These are phyloP conservation scores for Ogataea ganodermae DNA, from an alignment of 805 yeast species.

Conservation along the genomic window DNA sequence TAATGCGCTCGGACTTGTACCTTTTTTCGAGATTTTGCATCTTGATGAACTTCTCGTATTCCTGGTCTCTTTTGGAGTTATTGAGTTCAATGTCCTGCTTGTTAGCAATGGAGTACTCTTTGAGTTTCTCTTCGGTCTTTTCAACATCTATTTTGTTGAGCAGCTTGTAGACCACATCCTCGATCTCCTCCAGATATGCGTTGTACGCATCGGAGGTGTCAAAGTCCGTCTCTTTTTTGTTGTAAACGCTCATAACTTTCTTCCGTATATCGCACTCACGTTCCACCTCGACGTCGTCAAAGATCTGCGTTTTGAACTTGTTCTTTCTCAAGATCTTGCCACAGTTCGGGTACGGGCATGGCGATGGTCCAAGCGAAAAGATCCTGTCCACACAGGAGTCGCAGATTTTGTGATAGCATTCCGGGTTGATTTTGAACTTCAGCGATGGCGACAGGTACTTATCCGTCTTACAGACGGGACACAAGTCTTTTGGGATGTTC, in stretches of 20 bases:
- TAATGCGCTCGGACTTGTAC: conserved; percentile 65
- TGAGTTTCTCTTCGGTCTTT: conserved; percentile 63
- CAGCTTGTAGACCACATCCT: conserved; percentile 75
- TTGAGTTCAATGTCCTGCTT: conserved; percentile 75
- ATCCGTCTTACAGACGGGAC: conserved; percentile 97
- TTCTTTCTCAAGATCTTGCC: conserved; percentile 84
- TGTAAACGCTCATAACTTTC: conserved; percentile 73
- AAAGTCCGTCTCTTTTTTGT: conserved; percentile 79
- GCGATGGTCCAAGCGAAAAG: conserved; percentile 92
- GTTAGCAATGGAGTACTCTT: conserved; percentile 71
- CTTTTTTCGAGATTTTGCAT: conserved; percentile 72
- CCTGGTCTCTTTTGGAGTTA: conserved; percentile 70
- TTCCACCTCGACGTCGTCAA: conserved; percentile 88
- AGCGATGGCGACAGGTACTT: conserved; percentile 91
- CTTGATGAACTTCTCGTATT: conserved; percentile 61
- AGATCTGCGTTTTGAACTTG: conserved; percentile 87
- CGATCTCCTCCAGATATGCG: conserved; percentile 80
- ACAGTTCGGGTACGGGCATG: conserved; percentile 93
- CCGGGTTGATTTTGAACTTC: conserved; percentile 90
- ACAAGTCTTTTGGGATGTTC: conserved; percentile 49
- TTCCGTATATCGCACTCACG: conserved; percentile 89
- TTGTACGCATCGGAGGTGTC: conserved; percentile 61
- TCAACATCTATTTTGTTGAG: conserved; percentile 70
- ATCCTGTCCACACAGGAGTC: conserved; percentile 96
- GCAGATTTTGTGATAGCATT: conserved; percentile 97